These are phyloP conservation scores for Erigeron canadensis DNA, from an alignment of 129 eudicot species.

Conservation along the genomic window DNA sequence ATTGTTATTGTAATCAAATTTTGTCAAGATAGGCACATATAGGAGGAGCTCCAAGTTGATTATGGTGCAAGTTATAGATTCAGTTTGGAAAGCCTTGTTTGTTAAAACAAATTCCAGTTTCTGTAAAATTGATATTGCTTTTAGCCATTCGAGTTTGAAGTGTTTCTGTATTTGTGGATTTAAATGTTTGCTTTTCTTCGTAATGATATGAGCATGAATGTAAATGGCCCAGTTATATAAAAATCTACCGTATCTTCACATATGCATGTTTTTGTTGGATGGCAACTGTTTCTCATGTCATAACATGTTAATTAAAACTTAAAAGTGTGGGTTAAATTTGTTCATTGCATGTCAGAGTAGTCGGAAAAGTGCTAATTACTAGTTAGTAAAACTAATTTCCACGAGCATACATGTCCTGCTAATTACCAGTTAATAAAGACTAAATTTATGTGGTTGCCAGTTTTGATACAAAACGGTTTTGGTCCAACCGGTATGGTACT, in stretches of 20 bases:
- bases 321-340: neutral
- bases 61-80: constrained; percentile 17
- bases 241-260: neutral
- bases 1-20: constrained; percentile 32
- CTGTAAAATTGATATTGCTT: constrained; percentile 22
- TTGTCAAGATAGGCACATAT: constrained; percentile 38
- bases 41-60: constrained; percentile 24
- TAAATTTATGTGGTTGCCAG: too few species aligned
- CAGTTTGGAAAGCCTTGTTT: constrained; percentile 4
- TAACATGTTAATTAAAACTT: neutral
- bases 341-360: too few species aligned
- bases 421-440: too few species aligned
- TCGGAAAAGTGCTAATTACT: neutral
- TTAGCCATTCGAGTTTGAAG: constrained; percentile 18
- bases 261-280: neutral
- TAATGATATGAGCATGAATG: neutral
- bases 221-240: neutral
- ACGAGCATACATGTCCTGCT: too few species aligned
- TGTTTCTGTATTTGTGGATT: constrained; percentile 1
- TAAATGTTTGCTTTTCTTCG: neutral
- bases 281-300: neutral
- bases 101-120: constrained; percentile 15
- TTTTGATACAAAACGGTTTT: too few species aligned
- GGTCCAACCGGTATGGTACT: too few species aligned
- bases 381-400: neutral